Conservation (phyloP, 2,329 filamentous ascomycete species). For the Talaromyces sp. region DNA sequence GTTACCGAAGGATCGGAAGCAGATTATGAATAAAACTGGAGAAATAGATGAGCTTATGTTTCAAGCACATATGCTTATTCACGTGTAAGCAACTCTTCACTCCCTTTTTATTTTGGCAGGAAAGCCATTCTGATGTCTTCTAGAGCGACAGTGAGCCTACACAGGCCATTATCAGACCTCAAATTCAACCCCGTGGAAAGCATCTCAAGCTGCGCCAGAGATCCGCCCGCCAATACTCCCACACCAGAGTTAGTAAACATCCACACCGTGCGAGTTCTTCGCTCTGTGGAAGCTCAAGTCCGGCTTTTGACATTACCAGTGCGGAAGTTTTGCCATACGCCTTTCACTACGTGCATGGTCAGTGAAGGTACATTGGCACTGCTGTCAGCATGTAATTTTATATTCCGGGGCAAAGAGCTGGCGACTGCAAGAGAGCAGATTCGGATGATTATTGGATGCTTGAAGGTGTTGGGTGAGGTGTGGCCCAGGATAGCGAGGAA, state of each 20-base stretch:
- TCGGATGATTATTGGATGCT: constrained; percentile 44
- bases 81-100: constrained; percentile 36
- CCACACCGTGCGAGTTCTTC: constrained; percentile 43
- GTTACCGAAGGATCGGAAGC: constrained; percentile 35
- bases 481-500: constrained; percentile 42
- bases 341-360: constrained; percentile 46
- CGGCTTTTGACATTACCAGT: constrained; percentile 40
- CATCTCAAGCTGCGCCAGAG: constrained; percentile 38
- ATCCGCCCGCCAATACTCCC: constrained; percentile 9
- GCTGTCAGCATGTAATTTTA: constrained; percentile 38
- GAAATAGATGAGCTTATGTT: constrained; percentile 65
- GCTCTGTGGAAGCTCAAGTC: constrained; percentile 41
- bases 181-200: constrained; percentile 41
- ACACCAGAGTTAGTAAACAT: constrained; percentile 33
- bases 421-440: constrained; percentile 44
- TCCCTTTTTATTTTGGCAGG: constrained; percentile 34
- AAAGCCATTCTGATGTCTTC: background rate
- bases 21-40: constrained; percentile 32
- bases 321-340: constrained; percentile 37
- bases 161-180: constrained; percentile 44
- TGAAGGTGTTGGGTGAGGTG: constrained; percentile 37
- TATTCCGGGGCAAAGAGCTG: constrained; percentile 35
- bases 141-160: constrained; percentile 39
- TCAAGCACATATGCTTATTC: constrained; percentile 74
- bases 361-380: constrained; percentile 36